phyloP scores from a whole-genome alignment of 1,284 basidiomycete genomes.

The Somion occarium region DNA sequence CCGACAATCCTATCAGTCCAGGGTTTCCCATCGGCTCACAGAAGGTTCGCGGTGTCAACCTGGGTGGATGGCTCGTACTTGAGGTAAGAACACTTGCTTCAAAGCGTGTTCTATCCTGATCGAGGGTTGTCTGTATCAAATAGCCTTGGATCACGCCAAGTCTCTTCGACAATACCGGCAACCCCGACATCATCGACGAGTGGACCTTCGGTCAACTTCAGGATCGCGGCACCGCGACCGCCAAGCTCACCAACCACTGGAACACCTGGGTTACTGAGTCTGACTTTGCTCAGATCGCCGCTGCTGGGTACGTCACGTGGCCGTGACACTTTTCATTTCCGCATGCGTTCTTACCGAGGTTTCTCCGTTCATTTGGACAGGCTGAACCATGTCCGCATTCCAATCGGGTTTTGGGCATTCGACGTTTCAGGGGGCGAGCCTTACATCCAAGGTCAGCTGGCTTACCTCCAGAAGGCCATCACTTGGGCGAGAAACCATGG shows the following conservation, averaged over 20 bases:
- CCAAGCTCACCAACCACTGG: slow-evolving; percentile 66
- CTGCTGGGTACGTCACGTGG: slow-evolving; percentile 53
- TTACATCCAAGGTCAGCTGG: slow-evolving; percentile 76
- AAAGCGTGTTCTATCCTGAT: slow-evolving; percentile 4
- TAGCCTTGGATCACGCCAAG: slow-evolving; percentile 86
- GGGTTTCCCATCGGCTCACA: slow-evolving; percentile 49
- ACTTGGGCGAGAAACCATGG: slow-evolving; percentile 74
- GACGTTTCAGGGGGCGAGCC: slow-evolving; percentile 79
- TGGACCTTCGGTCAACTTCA: slow-evolving; percentile 79
- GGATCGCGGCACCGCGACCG: slow-evolving; percentile 40
- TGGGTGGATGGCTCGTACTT: slow-evolving; percentile 78
- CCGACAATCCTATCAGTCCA: slow-evolving; percentile 31
- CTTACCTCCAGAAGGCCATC: slow-evolving; percentile 71
- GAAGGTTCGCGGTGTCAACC: slow-evolving; percentile 69
- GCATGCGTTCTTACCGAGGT: slow-evolving; percentile 8
- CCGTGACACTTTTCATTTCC: slow-evolving; percentile 9
- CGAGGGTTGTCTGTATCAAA: slow-evolving; percentile 4
- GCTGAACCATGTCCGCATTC: slow-evolving; percentile 82
- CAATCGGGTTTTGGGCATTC: slow-evolving; percentile 92
- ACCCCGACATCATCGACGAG: slow-evolving; percentile 72
- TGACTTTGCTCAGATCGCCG: slow-evolving; percentile 71
- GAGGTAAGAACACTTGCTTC: slow-evolving; percentile 40
- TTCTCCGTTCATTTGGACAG: slow-evolving; percentile 32
- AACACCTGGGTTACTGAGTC: slow-evolving; percentile 75
- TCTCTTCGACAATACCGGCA: slow-evolving; percentile 78